phyloP scores from a whole-genome alignment of 1,139 yeast species.

The Saccharomyces hybrid region DNA sequence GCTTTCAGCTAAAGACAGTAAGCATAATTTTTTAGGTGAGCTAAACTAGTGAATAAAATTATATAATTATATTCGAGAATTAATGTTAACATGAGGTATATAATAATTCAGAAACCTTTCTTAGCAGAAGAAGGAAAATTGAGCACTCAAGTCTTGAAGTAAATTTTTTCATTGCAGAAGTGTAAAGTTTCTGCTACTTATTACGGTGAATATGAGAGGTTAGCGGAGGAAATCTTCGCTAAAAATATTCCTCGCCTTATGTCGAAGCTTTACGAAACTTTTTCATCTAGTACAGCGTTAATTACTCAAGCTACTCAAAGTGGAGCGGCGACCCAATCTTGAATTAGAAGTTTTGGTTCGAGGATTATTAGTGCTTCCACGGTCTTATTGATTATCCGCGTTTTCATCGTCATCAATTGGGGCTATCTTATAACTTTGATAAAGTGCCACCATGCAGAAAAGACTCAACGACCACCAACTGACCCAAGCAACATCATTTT shows the following conservation, averaged over 20 bases:
- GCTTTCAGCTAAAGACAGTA: no score
- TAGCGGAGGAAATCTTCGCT: no score
- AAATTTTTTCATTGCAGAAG: no score
- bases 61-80: no score
- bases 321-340: conserved; percentile 4
- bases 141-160: no score
- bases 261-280: background rate
- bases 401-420: conserved; percentile 14
- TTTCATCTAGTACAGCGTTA: background rate
- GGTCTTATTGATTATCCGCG: conserved; percentile 2
- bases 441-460: conserved; percentile 33
- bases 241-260: background rate
- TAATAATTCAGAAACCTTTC: no score
- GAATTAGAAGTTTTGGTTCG: background rate
- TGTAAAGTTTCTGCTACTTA: no score
- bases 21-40: no score
- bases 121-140: no score
- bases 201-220: no score
- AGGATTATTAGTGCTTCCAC: background rate
- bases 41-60: no score
- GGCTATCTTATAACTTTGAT: conserved; percentile 21
- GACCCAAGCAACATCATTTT: conserved; percentile 39
- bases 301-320: conserved; percentile 9
- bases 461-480: conserved; percentile 45
- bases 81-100: no score